Base-by-base conservation (phyloP, 1,139 yeast species). In the Suhomyces bribrorum region DNA sequence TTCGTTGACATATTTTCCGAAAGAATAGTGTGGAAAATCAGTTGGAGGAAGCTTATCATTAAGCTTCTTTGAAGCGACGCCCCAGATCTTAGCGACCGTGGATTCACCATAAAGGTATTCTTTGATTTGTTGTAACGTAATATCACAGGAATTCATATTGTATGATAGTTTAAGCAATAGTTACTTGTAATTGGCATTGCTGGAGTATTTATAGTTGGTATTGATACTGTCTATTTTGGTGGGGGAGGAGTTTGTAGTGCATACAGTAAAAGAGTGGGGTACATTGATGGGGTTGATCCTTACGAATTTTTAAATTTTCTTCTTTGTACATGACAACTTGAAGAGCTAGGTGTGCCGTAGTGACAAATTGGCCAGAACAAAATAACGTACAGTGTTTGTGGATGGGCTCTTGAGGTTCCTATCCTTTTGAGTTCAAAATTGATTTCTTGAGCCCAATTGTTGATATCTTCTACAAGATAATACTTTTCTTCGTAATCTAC, bases 31-130 rank as follows among this genome's bases (percentile, higher is more conserved):
- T 6, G 53, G 51, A 26, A 40, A 40, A 17, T 38, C 38, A 4
- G 36, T 34, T 5, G 50, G 52, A 5, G 50, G 50, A 4, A 12
- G 8, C 4, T 15, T 7, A 7, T 41, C 37, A 15, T 33, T 26
- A 4, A 48, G 31, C 11, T 34, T 36, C 7, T 22, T 29, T 4
- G 31, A 9, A 3, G 53, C 53, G 7, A 45, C 44, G 3, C 49
- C 49, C 52, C 50, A 48, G 14, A 48, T 41, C 27, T 49, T 47
- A 3, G 49, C 46, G 4, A 48, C 44, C 7, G 44, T 26, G 6
- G 45, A 38, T 17, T 46, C 49, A 5, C 42, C 34, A 32, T 25
- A 44, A n/a, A 47, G 37, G n/a, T 36, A 31, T 7, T 43, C 41
- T 26, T 40, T 38, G 22, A 45, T 29, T 34, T 31, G 23, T 9